A percentile compares a stretch with the other conserved stretches of the same genome.
These are phyloP conservation scores for Aspergillus sclerotialis DNA, from an alignment of 2,329 filamentous ascomycete genomes.

Conservation along the genomic window DNA sequence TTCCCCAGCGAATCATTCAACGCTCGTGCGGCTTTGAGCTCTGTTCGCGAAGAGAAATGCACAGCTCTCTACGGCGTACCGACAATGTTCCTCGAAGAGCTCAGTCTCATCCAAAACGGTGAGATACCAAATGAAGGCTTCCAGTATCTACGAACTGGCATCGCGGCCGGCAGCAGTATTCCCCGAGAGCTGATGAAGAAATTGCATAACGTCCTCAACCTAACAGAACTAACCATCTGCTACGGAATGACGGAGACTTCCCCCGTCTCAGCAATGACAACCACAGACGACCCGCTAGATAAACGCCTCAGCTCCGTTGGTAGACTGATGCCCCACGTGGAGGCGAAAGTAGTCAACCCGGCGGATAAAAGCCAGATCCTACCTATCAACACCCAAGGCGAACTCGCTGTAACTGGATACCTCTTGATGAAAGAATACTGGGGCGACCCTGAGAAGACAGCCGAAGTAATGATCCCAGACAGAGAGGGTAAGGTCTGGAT, in stretches of 20 bases:
- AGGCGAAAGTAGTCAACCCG: slow-evolving; percentile 69
- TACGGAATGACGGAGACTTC: slow-evolving; percentile 95
- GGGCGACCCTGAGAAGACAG: slow-evolving; percentile 62
- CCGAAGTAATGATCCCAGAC: slow-evolving; percentile 58
- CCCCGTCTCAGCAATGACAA: slow-evolving; percentile 67
- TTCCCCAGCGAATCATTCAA: slow-evolving; percentile 86
- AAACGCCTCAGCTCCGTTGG: slow-evolving; percentile 73
- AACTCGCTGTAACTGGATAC: slow-evolving; percentile 78
- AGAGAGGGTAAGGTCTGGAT: slow-evolving; percentile 66
- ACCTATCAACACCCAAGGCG: slow-evolving; percentile 61
- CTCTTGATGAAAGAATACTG: slow-evolving; percentile 89
- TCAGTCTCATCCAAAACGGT: slow-evolving; percentile 63
- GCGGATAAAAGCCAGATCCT: slow-evolving; percentile 53
- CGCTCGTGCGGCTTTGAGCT: slow-evolving; percentile 60
- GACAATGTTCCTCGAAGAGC: slow-evolving; percentile 88
- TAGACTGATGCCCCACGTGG: slow-evolving; percentile 73
- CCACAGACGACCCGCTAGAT: slow-evolving; percentile 64
- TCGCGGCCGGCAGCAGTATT: slow-evolving; percentile 80
- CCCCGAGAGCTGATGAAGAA: slow-evolving; percentile 63
- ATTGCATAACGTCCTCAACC: slow-evolving; percentile 65
- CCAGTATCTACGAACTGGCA: slow-evolving; percentile 71
- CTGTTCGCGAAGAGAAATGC: slow-evolving; percentile 56
- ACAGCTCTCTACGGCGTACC: slow-evolving; percentile 80
- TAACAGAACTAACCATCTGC: slow-evolving; percentile 81
- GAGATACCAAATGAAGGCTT: slow-evolving; percentile 48